These are phyloP conservation scores for Tuber borchii DNA, from an alignment of 495 filamentous ascomycete genomes.

Conservation along the genomic window DNA sequence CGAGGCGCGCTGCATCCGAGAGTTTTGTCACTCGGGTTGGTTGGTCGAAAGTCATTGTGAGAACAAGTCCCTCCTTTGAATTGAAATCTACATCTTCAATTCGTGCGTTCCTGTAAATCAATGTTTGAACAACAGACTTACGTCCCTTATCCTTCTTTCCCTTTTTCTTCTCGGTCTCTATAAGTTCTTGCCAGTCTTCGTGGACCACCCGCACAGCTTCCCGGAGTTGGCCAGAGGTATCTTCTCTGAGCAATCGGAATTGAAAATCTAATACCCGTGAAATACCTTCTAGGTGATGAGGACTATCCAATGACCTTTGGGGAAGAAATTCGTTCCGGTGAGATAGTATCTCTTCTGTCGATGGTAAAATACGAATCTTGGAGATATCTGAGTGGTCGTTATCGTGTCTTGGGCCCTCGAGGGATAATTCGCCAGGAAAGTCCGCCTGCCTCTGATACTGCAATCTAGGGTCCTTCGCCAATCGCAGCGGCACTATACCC, in stretches of 20 bases:
- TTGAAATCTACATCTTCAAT: constrained; percentile 47
- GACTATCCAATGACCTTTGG: constrained; percentile 46
- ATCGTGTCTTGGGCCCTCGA: constrained; percentile 56
- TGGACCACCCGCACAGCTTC: constrained; percentile 51
- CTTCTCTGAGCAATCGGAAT: constrained; percentile 62
- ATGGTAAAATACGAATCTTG: constrained; percentile 60
- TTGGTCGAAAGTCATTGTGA: constrained; percentile 55
- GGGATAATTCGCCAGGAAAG: constrained; percentile 51
- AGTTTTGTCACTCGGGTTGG: constrained; percentile 41
- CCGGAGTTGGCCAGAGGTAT: constrained; percentile 57
- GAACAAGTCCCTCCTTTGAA: constrained; percentile 49
- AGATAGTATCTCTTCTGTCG: constrained; percentile 54
- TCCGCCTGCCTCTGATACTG: constrained; percentile 46
- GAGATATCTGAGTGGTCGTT: constrained; percentile 58
- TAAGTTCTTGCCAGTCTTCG: constrained; percentile 36
- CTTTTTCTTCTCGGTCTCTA: constrained; percentile 16
- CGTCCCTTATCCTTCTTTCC: constrained; percentile 5
- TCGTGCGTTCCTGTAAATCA: constrained; percentile 45
- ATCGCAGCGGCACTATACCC: neutral
- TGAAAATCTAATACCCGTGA: constrained; percentile 61
- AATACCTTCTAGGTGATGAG: constrained; percentile 55
- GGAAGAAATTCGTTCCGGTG: constrained; percentile 57
- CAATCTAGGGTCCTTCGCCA: neutral
- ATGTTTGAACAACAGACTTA: constrained; percentile 9
- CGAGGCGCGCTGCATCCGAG: constrained; percentile 43